Base-by-base conservation (phyloP, 352 stramenopile species). In the Globisporangium megalacanthum region DNA sequence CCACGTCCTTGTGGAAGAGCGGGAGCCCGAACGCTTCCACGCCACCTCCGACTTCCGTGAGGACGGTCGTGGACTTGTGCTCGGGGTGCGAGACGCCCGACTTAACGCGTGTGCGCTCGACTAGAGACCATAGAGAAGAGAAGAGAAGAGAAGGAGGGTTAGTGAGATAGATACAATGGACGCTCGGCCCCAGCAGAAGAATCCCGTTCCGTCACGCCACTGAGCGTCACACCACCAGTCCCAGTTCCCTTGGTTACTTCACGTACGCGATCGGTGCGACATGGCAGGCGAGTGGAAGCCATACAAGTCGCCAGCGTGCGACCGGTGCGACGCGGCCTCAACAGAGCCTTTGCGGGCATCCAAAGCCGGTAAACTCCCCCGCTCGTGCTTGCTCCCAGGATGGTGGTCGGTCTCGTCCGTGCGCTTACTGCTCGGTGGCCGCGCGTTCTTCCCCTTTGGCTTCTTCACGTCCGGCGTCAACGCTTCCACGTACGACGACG, bases 41-140 rank as follows among this genome's bases (percentile, higher is more conserved):
- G 6, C 66, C 73, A 4, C 65, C 75, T 2, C 72, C 75, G 5
- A 90, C 77, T 49, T 90, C 80, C 0, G 80, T 90, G 20, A 90
- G 54, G 9, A 90, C 70, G 6, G 75, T 68, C 20, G 68, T 73
- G 25, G 25, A 29, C 64, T 70, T 85, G 50, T 44, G 64, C 53
- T 72, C 71, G 22, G 31, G 51, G 31, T 39, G 63, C 50, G 45
- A 59, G 33, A 1, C 63, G 71, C 19, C 72, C 22, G 19, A 72
- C 51, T 2, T 61, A 49, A 31, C 52, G 36, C 59, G 65, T 13
- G 53, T 58, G 44, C 59, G 50, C 52, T 45, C 19, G 61, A 59
- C 33, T 35, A n/a, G 17, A 44, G 6, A 52, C 22, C 15, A 5
- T n/a, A n/a, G n/a, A n/a, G 25, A 29, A 29, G 25, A 29, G 2